Conservation (phyloP, 768 basidiomycete genomes). For the Rhizopogon rudus region DNA sequence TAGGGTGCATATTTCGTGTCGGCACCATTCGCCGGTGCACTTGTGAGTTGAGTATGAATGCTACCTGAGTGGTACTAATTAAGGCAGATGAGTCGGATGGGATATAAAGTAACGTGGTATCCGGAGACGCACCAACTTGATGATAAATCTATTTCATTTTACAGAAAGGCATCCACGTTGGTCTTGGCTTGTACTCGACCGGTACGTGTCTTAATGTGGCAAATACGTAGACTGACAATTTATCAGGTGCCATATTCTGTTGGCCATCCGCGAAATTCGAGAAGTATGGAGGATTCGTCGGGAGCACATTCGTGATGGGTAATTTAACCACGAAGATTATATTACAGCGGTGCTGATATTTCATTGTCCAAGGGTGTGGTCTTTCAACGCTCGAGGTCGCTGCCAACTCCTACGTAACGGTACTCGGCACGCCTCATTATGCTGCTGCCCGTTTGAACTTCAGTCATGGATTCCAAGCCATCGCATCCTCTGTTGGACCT, state of each 20-base stretch:
- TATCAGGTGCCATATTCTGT: slow-evolving; percentile 68
- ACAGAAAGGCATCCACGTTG: slow-evolving; percentile 58
- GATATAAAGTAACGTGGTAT: slow-evolving; percentile 49
- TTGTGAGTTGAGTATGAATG: slow-evolving; percentile 36
- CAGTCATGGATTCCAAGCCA: slow-evolving; percentile 74
- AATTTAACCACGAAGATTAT: slow-evolving; percentile 4
- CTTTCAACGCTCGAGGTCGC: slow-evolving; percentile 65
- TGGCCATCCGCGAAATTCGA: slow-evolving; percentile 69
- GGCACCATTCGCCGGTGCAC: slow-evolving; percentile 51
- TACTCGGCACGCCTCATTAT: slow-evolving; percentile 60
- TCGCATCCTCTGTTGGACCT: slow-evolving; percentile 69
- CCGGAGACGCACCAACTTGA: neutral
- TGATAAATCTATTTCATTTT: neutral
- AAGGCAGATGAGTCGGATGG: slow-evolving; percentile 49
- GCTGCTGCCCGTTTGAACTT: slow-evolving; percentile 75
- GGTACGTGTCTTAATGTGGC: slow-evolving; percentile 23
- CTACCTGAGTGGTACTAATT: slow-evolving; percentile 1
- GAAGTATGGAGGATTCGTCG: slow-evolving; percentile 72
- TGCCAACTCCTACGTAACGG: slow-evolving; percentile 75
- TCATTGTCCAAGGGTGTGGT: slow-evolving; percentile 43
- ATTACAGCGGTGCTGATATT: neutral
- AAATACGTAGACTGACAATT: neutral
- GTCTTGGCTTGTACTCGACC: slow-evolving; percentile 51
- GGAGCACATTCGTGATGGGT: slow-evolving; percentile 68
- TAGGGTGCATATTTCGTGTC: slow-evolving; percentile 60